Base-by-base conservation (phyloP, 345 rosid genomes). In the Isatis tinctoria region DNA sequence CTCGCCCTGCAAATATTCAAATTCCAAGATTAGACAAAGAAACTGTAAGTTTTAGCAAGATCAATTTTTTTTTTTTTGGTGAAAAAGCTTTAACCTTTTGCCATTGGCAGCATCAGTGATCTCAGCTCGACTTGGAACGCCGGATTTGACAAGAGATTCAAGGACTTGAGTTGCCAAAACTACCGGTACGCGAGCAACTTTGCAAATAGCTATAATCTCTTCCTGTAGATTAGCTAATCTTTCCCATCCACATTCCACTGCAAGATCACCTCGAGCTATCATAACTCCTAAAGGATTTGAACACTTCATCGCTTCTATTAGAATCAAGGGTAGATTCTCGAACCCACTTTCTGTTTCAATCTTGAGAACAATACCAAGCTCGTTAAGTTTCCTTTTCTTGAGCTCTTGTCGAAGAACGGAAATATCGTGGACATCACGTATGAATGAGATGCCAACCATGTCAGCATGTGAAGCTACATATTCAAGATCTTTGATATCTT, bases 191-290 rank as follows among this genome's bases (percentile, higher is more conserved):
- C 78, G 75, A 57, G 89, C 89, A 57, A 84, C 85, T 47, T 57
- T 70, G 40, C 87, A 87, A 62, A 83, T 18, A 65, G 82, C 80
- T 11, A 87, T 2, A 72, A 88, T 88, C 76, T 88, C 91, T n/a
- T 88, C 89, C 52, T 88, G 94, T 68, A 85, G 65, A 71, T 80
- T 80, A 67, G 89, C 87, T 65, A 88, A 74, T 60, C 79, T 85
- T 74, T 88, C 94, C 91, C 91, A 88, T 30, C 94, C 94, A 72
- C 94, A 87, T 67, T 88, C 94, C 33, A 88, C 94, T 0, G 91
- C 94, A 69, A 88, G 94, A 82, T 87, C 91, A 24, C 94, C 94
- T 78, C 91, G 61, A 17, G 91, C 94, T 74, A 88, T 83, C 91
- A 87, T 88, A 57, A 87, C 85, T 48, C 94, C 94, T 10, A 88